Base-by-base conservation (phyloP, 179 eudicot genomes). In the Beta lomatogona region DNA sequence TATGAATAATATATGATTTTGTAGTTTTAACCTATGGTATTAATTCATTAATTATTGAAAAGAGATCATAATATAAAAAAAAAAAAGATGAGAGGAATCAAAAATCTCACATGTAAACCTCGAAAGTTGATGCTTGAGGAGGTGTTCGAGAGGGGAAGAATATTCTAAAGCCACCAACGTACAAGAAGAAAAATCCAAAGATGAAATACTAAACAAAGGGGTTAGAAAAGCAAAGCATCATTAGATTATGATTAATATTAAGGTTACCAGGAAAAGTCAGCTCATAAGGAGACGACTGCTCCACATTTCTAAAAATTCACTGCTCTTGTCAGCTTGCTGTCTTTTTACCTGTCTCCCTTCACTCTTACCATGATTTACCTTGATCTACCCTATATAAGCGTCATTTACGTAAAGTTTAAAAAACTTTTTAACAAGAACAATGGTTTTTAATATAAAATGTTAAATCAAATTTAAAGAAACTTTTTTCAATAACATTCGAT, bases 261-360 rank as follows among this genome's bases (percentile, higher is more conserved):
- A 86, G 86, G 85, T 60, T 71, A 69, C 61, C 87, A 85, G 91
- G 80, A 85, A 88, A 94, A 93, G 98, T 94, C 97, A 92, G 95
- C 97, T 89, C 93, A 82, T 88, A 88, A 90, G 88, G 83, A 79
- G 88, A 91, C 91, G 90, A 91, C 93, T 77, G 79, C 86, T 86
- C 78, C 97, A 78, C 76, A 86, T 83, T 88, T 91, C 97, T 67
- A 94, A 91, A 94, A 88, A 94, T 94, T 94, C 98, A 94, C 98
- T 91, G 92, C 85, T 71, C 87, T 89, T 93, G 91, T 92, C 97
- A 91, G 92, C 84, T 91, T 82, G 28, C 83, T 91, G 91, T 91
- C 91, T 78, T 86, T 90, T 77, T 67, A 84, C 77, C 74, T 70
- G 52, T 76, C 73, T 69, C 82, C 77, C 41, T 36, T 15, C 64